phyloP scores from a whole-genome alignment of 176 grass and related monocot genomes.

The Hordeum marinum region DNA sequence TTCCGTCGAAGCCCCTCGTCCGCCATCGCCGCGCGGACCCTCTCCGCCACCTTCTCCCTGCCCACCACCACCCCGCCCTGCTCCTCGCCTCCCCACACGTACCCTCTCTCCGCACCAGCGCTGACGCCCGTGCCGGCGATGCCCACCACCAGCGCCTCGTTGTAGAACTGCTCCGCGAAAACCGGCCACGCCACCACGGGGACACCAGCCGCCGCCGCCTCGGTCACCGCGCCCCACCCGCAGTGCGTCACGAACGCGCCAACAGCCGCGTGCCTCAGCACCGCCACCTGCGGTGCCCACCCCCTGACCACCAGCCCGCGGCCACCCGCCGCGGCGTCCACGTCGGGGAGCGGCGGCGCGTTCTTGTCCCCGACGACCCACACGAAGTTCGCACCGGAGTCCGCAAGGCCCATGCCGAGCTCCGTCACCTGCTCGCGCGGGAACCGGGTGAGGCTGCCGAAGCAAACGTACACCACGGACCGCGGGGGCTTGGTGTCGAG shows the following conservation, averaged over 20 bases:
- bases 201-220: constrained; percentile 39
- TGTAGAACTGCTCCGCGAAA: constrained; percentile 71
- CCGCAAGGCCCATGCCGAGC: constrained; percentile 48
- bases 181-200: constrained; percentile 56
- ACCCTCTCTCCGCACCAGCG: constrained; percentile 42
- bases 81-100: constrained; percentile 58
- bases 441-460: constrained; percentile 50
- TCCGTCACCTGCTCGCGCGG: constrained; percentile 44
- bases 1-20: constrained; percentile 22
- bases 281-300: constrained; percentile 64
- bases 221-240: constrained; percentile 53
- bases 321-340: not conserved
- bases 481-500: constrained; percentile 37
- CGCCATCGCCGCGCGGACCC: constrained; percentile 22
- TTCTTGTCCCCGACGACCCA: constrained; percentile 54
- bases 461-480: constrained; percentile 75
- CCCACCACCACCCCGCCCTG: constrained; percentile 33
- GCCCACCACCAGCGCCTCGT: constrained; percentile 54
- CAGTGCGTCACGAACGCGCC: constrained; percentile 69
- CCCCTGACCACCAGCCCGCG: constrained; percentile 45
- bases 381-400: constrained; percentile 42
- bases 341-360: not conserved
- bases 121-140: constrained; percentile 29
- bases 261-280: constrained; percentile 42
- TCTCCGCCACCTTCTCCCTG: constrained; percentile 42